Percentiles rank a stretch among this genome's conserved stretches.
phyloP scores from a whole-genome alignment of 441 rosid species.

The Adansonia gregorii region DNA sequence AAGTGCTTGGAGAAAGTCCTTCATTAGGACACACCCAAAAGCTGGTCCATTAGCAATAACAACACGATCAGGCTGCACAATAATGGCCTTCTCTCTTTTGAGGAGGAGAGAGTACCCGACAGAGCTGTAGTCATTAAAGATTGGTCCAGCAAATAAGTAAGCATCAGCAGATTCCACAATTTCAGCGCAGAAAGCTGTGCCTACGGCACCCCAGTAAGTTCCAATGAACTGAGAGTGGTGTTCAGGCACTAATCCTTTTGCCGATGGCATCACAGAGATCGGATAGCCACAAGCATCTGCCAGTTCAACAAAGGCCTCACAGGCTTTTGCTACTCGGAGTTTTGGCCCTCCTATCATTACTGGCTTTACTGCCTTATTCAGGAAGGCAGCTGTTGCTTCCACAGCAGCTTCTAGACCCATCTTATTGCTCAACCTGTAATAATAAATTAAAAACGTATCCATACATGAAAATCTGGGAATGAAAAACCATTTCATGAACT shows the following conservation, averaged over 20 bases:
- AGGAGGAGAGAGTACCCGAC: conserved; percentile 16
- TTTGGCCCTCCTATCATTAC: conserved; percentile 17
- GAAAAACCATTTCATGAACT: neutral
- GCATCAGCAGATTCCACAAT: conserved; percentile 20
- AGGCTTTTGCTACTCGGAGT: conserved; percentile 11
- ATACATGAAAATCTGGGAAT: neutral
- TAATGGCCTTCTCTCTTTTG: conserved; percentile 8
- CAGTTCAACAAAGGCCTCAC: conserved; percentile 10
- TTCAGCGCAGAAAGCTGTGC: conserved; percentile 16
- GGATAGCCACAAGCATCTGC: conserved; percentile 18
- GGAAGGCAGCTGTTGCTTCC: neutral
- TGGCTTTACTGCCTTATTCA: conserved; percentile 17
- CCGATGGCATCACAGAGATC: conserved; percentile 2
- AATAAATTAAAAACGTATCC: neutral
- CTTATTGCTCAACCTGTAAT: conserved; percentile 11
- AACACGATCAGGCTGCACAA: conserved; percentile 22
- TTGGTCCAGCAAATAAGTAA: conserved; percentile 18
- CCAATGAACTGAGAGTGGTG: conserved; percentile 16
- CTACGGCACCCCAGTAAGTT: conserved; percentile 15
- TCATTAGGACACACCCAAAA: conserved; percentile 15
- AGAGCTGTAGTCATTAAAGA: conserved; percentile 15
- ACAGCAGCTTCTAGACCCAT: conserved; percentile 10
- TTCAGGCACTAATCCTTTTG: conserved; percentile 16
- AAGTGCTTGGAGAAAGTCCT: conserved; percentile 18
- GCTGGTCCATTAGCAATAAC: conserved; percentile 16